Base-by-base conservation (phyloP, 306 rosid genomes). In the Argentina anserina region DNA sequence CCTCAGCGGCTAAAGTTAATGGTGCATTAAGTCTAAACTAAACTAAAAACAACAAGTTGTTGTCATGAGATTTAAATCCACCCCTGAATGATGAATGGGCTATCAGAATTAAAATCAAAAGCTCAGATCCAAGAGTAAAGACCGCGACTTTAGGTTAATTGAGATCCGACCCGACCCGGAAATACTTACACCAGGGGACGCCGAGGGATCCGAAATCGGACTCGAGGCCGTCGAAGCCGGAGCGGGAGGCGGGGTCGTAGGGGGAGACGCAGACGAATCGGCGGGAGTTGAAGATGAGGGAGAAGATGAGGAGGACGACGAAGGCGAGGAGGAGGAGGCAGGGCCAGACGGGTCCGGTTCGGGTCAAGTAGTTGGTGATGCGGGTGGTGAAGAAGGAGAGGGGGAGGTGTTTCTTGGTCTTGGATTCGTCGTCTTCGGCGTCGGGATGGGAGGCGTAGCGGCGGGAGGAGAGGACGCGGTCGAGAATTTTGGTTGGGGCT, bases 151-250 rank as follows among this genome's bases (percentile, higher is more conserved):
- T 15, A 1, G 39, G 26, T 17, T 13, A 65, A 65, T 53, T 73
- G 59, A 74, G 80, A 86, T 65, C 79, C 41, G 64, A 66, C 14
- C 62, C 26, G 43, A 66, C 14, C 62, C 26, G 43, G 70, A 68
- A 71, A 82, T 18, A 76, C 99, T 85, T 88, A 95, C 99, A 95
- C 86, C 99, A 95, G 73, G 99, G 99, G 66, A 95, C 99, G 76
- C 99, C 97, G 52, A 95, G 99, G 31, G 85, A 71, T 68, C 97
- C 99, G 21, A 95, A 91, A 79, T 95, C 99, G 39, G 97, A 87
- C 34, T 88, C 99, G 26, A 91, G 87, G 7, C 85, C 93, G 2
- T 91, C 97, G 73, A 90, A 62, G 34, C 89, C 81, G 49, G 94
- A 58, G 39, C 96, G 89, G 29, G 94, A 87, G 5, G 80, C 80